These are phyloP conservation scores for Candolleomyces efflorescens DNA, from an alignment of 768 basidiomycete species.

Conservation along the genomic window DNA sequence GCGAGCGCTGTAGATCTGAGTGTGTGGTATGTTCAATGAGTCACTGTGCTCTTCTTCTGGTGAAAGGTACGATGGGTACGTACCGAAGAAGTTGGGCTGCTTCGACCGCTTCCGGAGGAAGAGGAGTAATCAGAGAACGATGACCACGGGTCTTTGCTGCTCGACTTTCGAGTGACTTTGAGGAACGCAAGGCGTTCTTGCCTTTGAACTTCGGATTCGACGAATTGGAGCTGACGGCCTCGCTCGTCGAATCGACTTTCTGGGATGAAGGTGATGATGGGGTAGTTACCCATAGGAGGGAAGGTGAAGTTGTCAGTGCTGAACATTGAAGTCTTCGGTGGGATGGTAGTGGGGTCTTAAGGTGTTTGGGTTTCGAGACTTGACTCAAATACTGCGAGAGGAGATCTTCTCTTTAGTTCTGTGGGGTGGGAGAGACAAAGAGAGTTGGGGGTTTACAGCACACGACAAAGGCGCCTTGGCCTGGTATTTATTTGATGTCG, in stretches of 20 bases:
- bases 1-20: not conserved
- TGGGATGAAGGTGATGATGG: conserved; percentile 23
- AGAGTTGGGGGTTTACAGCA: not conserved
- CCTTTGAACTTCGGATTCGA: conserved; percentile 43
- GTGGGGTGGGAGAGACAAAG: not conserved
- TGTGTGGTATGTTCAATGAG: no score
- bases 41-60: not conserved
- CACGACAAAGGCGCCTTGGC: not conserved
- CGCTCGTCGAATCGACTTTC: conserved; percentile 33
- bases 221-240: conserved; percentile 40
- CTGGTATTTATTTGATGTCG: not conserved
- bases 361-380: no score
- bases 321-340: not conserved
- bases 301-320: conserved; percentile 10
- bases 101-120: not conserved
- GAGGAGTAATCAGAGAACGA: not conserved
- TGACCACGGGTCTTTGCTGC: not conserved
- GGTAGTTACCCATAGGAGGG: conserved; percentile 20
- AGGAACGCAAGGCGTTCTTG: conserved; percentile 50
- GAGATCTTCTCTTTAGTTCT: not conserved
- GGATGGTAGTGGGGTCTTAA: no score
- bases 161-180: conserved; percentile 35
- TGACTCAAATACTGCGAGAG: not conserved
- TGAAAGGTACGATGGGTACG: not conserved
- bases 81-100: conserved; percentile 9